Conservation (phyloP, 148 eudicot genomes). For the Spergularia marina region DNA sequence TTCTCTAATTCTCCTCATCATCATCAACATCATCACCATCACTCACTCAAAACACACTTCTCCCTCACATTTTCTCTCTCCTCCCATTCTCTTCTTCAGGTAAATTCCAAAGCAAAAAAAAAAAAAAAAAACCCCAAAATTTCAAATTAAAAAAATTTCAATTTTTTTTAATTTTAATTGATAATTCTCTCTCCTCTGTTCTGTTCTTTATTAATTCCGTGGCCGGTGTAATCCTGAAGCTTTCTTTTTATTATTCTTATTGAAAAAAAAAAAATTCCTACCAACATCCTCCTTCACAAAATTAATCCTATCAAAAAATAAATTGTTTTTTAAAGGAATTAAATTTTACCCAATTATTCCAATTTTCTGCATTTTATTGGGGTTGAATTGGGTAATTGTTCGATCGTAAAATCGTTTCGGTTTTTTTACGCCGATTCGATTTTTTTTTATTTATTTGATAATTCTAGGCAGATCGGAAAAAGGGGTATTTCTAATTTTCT, state of each 20-base stretch:
- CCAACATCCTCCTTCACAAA: background rate
- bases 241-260: background rate
- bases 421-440: constrained; percentile 17
- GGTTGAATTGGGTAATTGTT: background rate
- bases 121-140: background rate
- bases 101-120: background rate
- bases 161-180: background rate
- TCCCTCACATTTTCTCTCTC: background rate
- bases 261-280: too few species aligned
- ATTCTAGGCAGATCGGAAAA: constrained; percentile 2
- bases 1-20: too few species aligned
- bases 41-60: background rate
- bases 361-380: background rate
- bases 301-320: too few species aligned
- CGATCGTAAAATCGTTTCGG: constrained; percentile 22
- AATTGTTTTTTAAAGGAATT: background rate
- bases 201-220: background rate
- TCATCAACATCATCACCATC: constrained; percentile 4
- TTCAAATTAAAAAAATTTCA: background rate
- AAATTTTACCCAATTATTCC: background rate
- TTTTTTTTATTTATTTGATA: background rate
- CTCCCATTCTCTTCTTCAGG: background rate
- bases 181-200: constrained; percentile 8
- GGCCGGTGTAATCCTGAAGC: background rate
- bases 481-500: background rate